Conservation (phyloP, 495 filamentous ascomycete genomes). For the Talaromyces liani region DNA sequence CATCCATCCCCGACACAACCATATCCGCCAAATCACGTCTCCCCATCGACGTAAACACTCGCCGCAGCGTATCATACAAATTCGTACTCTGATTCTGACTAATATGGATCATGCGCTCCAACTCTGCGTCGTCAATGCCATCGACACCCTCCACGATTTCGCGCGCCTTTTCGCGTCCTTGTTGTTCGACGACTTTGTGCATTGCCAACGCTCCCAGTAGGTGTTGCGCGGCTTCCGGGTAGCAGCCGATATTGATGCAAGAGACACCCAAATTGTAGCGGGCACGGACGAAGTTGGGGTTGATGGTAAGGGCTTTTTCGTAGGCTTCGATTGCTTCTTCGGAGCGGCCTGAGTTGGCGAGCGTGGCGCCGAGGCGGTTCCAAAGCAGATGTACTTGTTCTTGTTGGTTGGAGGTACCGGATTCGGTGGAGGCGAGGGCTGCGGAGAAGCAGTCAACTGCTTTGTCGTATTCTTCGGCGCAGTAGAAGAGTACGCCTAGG, state of each 20-base stretch:
- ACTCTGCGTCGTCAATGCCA: constrained; percentile 55
- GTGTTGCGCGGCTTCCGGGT: constrained; percentile 86
- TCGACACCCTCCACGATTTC: constrained; percentile 65
- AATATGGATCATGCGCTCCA: constrained; percentile 67
- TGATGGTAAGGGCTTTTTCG: constrained; percentile 78
- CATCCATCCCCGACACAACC: constrained; percentile 83
- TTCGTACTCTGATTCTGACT: constrained; percentile 94
- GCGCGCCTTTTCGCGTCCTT: constrained; percentile 71
- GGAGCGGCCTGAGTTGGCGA: constrained; percentile 85
- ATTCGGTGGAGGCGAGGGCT: constrained; percentile 74
- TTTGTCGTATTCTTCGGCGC: constrained; percentile 94
- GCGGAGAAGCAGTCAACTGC: constrained; percentile 97
- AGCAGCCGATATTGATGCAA: constrained; percentile 97
- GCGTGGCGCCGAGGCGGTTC: constrained; percentile 94
- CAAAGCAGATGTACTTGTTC: constrained; percentile 86
- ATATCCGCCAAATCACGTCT: constrained; percentile 77
- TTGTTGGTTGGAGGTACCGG: constrained; percentile 64
- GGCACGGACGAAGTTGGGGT: constrained; percentile 92
- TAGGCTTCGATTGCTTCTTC: constrained; percentile 97
- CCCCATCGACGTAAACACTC: constrained; percentile 93
- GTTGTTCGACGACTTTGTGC: constrained; percentile 88
- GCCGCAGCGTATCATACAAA: constrained; percentile 81
- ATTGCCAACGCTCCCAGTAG: constrained; percentile 90
- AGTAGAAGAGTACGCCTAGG: constrained; percentile 95
- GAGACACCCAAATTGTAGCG: constrained; percentile 94